These are phyloP conservation scores for Microstroma glucosiphilum DNA, from an alignment of 1,284 basidiomycete genomes.

Conservation along the genomic window DNA sequence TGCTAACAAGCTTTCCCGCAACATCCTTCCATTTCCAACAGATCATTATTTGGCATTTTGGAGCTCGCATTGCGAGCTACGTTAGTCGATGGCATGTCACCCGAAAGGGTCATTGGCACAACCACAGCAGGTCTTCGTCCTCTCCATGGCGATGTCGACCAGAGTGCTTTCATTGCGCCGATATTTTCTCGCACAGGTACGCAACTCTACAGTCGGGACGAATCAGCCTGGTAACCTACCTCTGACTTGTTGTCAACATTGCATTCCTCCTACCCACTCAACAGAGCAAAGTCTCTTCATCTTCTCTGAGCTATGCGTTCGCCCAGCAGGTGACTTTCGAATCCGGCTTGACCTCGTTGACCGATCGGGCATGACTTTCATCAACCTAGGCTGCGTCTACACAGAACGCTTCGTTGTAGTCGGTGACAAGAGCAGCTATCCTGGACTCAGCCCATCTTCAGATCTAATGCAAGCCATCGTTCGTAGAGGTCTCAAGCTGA, in stretches of 20 bases:
- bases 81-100: background rate
- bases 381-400: conserved; percentile 7
- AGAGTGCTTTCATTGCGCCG: conserved; percentile 14
- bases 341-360: conserved; percentile 30
- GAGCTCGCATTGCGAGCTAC: too few relatives aligned
- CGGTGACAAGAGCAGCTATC: conserved; percentile 5
- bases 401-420: conserved; percentile 23
- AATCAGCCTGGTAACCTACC: background rate
- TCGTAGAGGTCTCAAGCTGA: conserved; percentile 10
- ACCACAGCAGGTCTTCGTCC: background rate
- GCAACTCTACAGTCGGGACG: background rate
- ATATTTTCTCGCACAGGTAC: background rate
- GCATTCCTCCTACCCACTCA: background rate
- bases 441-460: conserved; percentile 3
- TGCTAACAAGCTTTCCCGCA: too few relatives aligned
- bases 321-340: conserved; percentile 24
- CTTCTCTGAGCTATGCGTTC: conserved; percentile 35
- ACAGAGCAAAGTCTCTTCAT: conserved; percentile 27
- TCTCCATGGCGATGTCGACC: conserved; percentile 5
- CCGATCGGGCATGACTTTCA: conserved; percentile 1
- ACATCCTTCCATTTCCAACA: too few relatives aligned
- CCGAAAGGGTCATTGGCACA: background rate
- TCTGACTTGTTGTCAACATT: background rate
- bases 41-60: too few relatives aligned
- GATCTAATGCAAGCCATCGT: conserved; percentile 10